Base-by-base conservation (phyloP, 441 rosid species). In the Jatropha multifida region DNA sequence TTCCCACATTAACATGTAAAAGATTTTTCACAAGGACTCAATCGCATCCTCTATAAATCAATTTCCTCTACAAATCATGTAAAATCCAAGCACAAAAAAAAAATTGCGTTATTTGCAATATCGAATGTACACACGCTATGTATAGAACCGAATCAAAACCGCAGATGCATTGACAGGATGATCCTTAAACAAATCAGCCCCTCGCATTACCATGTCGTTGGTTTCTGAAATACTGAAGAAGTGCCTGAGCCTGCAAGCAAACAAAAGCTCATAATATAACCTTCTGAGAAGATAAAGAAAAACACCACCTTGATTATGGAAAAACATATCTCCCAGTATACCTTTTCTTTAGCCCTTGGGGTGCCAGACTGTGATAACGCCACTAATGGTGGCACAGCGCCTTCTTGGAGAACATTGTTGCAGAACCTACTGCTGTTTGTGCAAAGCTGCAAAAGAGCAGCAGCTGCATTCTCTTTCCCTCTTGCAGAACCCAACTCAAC, bases 401-500 rank as follows among this genome's bases (percentile, higher is more conserved):
- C 98, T 86, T 95, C 98, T 83, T 89, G 94, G 48, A 95, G 91
- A 71, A 91, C 94, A 80, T 9, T 74, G 81, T 84, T 87, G 81
- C 94, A 90, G 80, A 86, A 85, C 74, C 80, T 83, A 64, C 42
- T 74, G 63, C 90, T 92, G 72, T 75, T 85, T 26, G 85, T 82
- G 84, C 94, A 93, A 64, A 95, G 90, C 74, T 89, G 96, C 77
- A 88, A 80, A 73, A 95, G 94, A 68, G 99, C 98, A 58, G 99
- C 99, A 0, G 96, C 92, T 20, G 99, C 97, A 83, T 95, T 92
- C 78, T 95, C 99, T 86, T 89, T 93, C 23, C 98, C 99, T 83
- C 98, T 91, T 0, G 86, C 84, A 73, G 98, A 95, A 54, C 98
- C 98, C 81, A 95, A 82, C 86, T 95, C 99, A 69, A 95, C 92